Conservation (phyloP, 2,329 filamentous ascomycete genomes). For the Penicillium sp. region DNA sequence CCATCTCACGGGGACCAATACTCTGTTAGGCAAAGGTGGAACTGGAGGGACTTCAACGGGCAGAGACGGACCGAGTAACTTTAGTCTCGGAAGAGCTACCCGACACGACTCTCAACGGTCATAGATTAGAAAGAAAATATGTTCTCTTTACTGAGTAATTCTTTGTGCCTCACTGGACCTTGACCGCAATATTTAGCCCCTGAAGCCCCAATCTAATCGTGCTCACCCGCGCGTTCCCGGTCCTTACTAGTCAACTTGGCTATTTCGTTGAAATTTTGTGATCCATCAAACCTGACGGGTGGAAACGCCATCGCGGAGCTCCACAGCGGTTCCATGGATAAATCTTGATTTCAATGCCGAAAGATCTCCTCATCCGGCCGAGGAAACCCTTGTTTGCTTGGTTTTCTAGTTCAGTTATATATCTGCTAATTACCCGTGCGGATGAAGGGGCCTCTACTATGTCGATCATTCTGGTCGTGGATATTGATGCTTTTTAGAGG, state of each 20-base stretch:
- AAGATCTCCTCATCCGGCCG: conserved; percentile 24
- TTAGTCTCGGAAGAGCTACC: background rate
- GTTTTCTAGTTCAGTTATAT: background rate
- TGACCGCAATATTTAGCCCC: background rate
- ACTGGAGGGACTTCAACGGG: background rate
- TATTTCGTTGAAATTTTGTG: background rate
- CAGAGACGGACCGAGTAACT: conserved; percentile 1
- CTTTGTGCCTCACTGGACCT: background rate
- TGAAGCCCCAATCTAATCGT: background rate
- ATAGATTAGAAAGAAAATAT: no score
- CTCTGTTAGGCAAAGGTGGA: background rate
- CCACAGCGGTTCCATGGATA: conserved; percentile 18
- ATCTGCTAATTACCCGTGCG: background rate
- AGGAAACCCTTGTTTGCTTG: conserved; percentile 8
- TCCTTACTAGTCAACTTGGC: background rate
- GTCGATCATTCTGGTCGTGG: background rate
- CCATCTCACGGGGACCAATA: no score
- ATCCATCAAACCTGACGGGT: conserved; percentile 4
- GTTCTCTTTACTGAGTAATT: background rate
- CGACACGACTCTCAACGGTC: background rate
- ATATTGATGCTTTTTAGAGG: background rate
- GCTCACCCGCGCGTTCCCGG: background rate
- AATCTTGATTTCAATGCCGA: conserved; percentile 12
- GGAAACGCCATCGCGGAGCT: conserved; percentile 4
- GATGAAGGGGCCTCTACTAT: background rate